Evolutionary conservation across 805 yeast species (phyloP), one percentile per base, ranked within the genome.

Genomic region (Pichia membranifaciens): DNA sequence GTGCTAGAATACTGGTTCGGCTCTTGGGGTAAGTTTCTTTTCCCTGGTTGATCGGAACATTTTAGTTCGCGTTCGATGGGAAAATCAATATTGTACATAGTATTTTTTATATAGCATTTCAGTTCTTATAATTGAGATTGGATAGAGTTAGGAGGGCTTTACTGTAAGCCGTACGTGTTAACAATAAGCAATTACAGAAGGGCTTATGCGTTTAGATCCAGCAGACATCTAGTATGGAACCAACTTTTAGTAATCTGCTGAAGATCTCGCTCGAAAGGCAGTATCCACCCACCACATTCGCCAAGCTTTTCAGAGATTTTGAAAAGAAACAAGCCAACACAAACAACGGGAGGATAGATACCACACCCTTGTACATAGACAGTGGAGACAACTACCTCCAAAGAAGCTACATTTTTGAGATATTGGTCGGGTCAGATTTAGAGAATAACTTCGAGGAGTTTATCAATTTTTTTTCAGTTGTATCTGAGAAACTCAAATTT

Each of bases 1-100:
- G 68, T 67, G 7, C 51, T 67, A 37, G 52, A 54, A 13, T 56
- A 65, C 35, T 67, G 65, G 51, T 62, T 67, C 40, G 71, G 71
- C 4, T 44, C 55, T 18, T 66, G 67, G 65, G 70, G 71, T 9
- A 50, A 49, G 17, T 54, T 61, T 31, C 48, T 67, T 22, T 66
- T 67, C 53, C 68, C 69, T 7, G 62, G 58, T 37, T 51, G 39
- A 48, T 23, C 35, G 22, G 32, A 15, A 31, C n/a, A 9, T 9
- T 25, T 10, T 25, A 7, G 10, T 25, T 7, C 29, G 29, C 29
- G 29, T 25, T 8, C 10, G 29, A 25, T 25, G 29, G 29, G 29
- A 25, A 25, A 25, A 8, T 25, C 10, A 25, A 25, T 25, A 25
- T 25, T 25, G 29, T 25, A 25, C 29, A 25, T 25, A 25, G 29